phyloP scores from a whole-genome alignment of 257 asterid genomes.

The Paulownia fortunei region DNA sequence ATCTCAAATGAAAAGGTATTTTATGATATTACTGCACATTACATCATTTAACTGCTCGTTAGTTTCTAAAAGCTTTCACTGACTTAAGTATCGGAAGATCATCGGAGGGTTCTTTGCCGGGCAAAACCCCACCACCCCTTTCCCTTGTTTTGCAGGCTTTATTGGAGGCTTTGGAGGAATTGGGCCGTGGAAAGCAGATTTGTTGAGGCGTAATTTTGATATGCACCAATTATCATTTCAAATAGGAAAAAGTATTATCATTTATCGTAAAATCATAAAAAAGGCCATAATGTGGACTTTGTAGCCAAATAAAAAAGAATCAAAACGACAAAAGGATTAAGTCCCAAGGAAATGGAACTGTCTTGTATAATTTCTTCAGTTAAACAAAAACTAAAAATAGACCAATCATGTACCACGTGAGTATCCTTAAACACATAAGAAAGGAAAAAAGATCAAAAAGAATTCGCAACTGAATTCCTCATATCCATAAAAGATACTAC shows the following conservation, averaged over 20 bases:
- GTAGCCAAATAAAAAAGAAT: neutral
- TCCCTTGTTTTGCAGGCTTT: too few relatives aligned
- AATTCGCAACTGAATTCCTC: constrained; percentile 10
- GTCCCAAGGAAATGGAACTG: neutral
- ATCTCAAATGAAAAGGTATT: too few relatives aligned
- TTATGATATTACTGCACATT: too few relatives aligned
- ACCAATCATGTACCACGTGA: neutral
- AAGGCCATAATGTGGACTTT: too few relatives aligned
- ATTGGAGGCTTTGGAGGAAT: too few relatives aligned
- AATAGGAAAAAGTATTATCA: neutral
- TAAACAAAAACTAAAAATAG: neutral
- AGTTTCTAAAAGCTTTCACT: too few relatives aligned
- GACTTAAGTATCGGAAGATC: too few relatives aligned
- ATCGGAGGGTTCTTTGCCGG: too few relatives aligned
- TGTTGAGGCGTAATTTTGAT: too few relatives aligned
- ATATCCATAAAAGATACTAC: constrained; percentile 44
- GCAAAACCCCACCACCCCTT: too few relatives aligned
- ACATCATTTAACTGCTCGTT: too few relatives aligned
- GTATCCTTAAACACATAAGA: neutral
- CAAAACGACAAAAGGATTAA: neutral
- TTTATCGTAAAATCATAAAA: neutral
- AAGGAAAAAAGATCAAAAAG: neutral
- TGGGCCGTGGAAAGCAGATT: too few relatives aligned
- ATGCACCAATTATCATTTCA: constrained; percentile 16
- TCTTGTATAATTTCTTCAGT: neutral